Evolutionary conservation across 805 yeast genomes (phyloP), one percentile per base, ranked within the genome.

Genomic region (Metschnikowia kunwiensis): DNA sequence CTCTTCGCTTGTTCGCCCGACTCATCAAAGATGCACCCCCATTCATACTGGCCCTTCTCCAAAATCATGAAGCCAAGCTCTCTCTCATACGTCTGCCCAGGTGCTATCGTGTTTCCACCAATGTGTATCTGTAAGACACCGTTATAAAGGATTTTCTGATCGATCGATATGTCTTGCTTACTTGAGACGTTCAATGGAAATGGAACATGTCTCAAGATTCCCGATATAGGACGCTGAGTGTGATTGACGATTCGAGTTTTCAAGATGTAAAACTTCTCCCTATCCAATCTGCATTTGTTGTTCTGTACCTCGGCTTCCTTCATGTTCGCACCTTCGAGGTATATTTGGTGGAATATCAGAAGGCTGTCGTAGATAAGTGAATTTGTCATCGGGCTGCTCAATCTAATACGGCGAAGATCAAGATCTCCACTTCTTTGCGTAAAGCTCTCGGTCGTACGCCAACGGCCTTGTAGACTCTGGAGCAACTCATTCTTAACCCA

Each of bases 401-500:
- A 60, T 44, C 86, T 63, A 12, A 86, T 65, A 8, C 78, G 76
- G 21, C 95, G 65, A 23, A 86, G 58, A 46, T 85, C 91, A 30
- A 86, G 68, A 14, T 57, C 54, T 1, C 95, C 95, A 1, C 46
- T 34, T 19, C 80, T 58, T 23, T 34, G 29, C 25, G 60, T 36
- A 30, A n/a, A 44, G 52, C 12, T 29, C 21, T 13, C 53, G 5
- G 32, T 41, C 4, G 66, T 57, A 15, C 50, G 51, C 98, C 98
- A 91, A 2, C 57, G 49, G 2, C 95, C 96, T 2, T 61, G 56
- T 5, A 93, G 49, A 11, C 65, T 63, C 30, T 72, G 66, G 34
- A 91, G 61, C 1, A 93, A 55, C 42, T 72, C 71, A 38, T 82
- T 78, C 39, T 95, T 63, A 44, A 83, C 75, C 98, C 98, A 91